Conservation (phyloP, 768 basidiomycete genomes). For the Pleurotus tuoliensis region DNA sequence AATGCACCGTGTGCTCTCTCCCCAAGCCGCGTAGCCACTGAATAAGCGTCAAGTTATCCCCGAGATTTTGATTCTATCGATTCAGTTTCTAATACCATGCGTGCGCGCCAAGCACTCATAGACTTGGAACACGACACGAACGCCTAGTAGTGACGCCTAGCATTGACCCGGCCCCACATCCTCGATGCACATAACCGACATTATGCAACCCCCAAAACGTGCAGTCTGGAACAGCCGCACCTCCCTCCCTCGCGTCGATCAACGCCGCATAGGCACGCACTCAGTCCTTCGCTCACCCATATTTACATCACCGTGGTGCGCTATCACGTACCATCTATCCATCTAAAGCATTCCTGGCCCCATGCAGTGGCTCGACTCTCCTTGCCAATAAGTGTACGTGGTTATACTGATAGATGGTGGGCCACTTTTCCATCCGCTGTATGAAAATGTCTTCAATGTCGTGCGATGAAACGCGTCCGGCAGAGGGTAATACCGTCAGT, state of each 20-base stretch:
- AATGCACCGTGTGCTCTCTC: too few relatives aligned
- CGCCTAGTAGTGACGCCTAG: background rate
- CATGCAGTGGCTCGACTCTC: background rate
- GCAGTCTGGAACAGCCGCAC: background rate
- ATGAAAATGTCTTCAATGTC: background rate
- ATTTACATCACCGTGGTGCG: background rate
- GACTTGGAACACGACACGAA: background rate
- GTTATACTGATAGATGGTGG: background rate
- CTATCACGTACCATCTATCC: constrained; percentile 4
- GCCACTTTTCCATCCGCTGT: background rate
- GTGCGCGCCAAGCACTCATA: background rate
- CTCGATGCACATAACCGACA: background rate
- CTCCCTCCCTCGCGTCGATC: constrained; percentile 2
- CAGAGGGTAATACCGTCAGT: background rate
- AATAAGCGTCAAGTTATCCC: background rate
- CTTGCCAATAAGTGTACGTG: background rate
- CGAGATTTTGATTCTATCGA: background rate
- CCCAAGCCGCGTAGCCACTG: too few relatives aligned
- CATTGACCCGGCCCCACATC: background rate
- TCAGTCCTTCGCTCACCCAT: background rate
- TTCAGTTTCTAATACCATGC: background rate
- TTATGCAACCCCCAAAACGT: constrained; percentile 5
- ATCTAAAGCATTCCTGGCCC: constrained; percentile 1
- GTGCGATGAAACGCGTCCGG: constrained; percentile 5
- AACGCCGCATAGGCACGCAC: constrained; percentile 7